Evolutionary conservation across 2,329 filamentous ascomycete species (phyloP).

Genomic region (Fusarium sp.): DNA sequence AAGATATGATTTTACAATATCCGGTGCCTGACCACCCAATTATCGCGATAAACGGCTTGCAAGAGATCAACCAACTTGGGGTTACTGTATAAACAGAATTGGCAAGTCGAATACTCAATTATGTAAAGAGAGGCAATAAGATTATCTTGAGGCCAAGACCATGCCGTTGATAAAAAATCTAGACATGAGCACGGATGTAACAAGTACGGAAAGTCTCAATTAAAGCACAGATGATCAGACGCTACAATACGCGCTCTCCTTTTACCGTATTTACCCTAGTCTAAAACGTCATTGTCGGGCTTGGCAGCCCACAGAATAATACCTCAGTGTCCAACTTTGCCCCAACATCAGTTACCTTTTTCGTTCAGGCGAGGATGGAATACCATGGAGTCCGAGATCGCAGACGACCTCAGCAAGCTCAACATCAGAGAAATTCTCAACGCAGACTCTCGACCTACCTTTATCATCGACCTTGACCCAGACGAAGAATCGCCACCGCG

Average conservation of each 20-base stretch:
- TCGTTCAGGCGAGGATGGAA: background rate
- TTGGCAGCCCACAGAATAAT: conserved; percentile 27
- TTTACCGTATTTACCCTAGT: conserved; percentile 6
- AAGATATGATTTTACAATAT: no score
- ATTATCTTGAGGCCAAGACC: no score
- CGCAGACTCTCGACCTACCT: conserved; percentile 57
- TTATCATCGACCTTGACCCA: conserved; percentile 58
- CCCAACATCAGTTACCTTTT: background rate
- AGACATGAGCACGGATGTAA: no score
- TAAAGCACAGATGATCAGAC: no score
- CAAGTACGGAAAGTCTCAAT: no score
- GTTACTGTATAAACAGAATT: background rate
- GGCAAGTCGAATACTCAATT: no score
- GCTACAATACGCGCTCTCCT: background rate
- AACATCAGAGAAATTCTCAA: conserved; percentile 64
- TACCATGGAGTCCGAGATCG: conserved; percentile 34
- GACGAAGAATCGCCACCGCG: conserved; percentile 46
- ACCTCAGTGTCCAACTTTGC: conserved; percentile 1
- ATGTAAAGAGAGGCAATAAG: no score
- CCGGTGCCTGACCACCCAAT: background rate
- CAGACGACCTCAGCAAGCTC: conserved; percentile 48
- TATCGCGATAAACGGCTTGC: background rate
- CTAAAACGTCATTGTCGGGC: conserved; percentile 12
- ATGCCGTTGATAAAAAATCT: no score
- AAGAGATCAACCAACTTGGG: background rate